Base-by-base conservation (phyloP, 805 yeast genomes). In the Starmerella tilneyi region DNA sequence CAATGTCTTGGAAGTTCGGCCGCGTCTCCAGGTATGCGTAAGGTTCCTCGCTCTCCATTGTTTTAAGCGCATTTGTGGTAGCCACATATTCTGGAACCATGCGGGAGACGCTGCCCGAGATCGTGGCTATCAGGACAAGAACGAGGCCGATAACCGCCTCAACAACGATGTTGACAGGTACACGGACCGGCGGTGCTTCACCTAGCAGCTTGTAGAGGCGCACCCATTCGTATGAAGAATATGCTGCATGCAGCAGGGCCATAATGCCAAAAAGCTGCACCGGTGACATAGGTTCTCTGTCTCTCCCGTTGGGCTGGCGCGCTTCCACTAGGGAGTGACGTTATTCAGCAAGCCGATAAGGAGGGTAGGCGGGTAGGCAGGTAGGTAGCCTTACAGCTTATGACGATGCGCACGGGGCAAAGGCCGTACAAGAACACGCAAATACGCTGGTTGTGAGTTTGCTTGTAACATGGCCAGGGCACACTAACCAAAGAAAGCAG, bases 71-170 rank as follows among this genome's bases (percentile, higher is more conserved):
- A 35, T 73, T 69, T 8, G 80, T 76, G 43, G 72, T 64, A 47
- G 62, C 66, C 64, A 69, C 65, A n/a, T 56, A 61, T 20, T 78
- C 70, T 8, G 75, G 75, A 43, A 66, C 66, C 52, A 78, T 64
- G 41, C 56, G 54, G 21, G 63, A 55, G 8, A 56, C 56, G 7
- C 63, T 65, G 13, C 45, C 37, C 27, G 68, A 52, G 9, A 60
- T 53, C 9, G 67, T 56, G 9, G 63, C 64, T 17, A 67, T 49
- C 13, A 72, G 51, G 5, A 73, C 54, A 13, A 75, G 34, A 2
- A 69, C 46, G 6, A 76, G 63, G 2, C 79, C 79, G 5, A 72
- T 30, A 2, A 68, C 39, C 1, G 75, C 67, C 56, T 80, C 85
- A 15, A 74, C 41, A 26, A 65, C 57, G 20, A 80, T 68, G 62